phyloP scores from a whole-genome alignment of 2,329 filamentous ascomycete genomes.

The Metarhizium robertsii region DNA sequence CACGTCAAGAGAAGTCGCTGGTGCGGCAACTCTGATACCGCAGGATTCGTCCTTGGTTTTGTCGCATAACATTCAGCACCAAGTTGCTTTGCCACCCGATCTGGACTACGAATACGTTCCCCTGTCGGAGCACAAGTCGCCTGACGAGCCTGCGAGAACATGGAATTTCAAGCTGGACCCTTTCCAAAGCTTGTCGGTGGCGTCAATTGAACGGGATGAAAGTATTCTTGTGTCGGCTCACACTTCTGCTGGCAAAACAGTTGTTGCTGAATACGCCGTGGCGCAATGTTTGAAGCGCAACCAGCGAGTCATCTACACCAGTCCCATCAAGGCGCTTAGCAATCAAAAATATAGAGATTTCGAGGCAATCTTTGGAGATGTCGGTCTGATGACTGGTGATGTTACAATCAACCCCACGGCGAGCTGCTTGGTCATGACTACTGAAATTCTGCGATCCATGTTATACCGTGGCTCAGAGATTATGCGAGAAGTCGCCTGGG shows the following conservation, averaged over 20 bases:
- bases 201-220: conserved; percentile 91
- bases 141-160: conserved; percentile 70
- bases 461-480: conserved; percentile 96
- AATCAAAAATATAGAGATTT: conserved; percentile 99
- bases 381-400: conserved; percentile 97
- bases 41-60: conserved; percentile 68
- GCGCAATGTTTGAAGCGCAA: conserved; percentile 96
- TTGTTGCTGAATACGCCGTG: conserved; percentile 96
- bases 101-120: conserved; percentile 91
- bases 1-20: conserved; percentile 81
- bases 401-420: conserved; percentile 98
- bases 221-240: conserved; percentile 95
- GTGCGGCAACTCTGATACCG: conserved; percentile 58
- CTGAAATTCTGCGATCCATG: conserved; percentile 98
- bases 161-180: conserved; percentile 93
- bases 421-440: conserved; percentile 97
- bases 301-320: conserved; percentile 97
- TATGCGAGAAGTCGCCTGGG: conserved; percentile 98
- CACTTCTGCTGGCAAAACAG: conserved; percentile 95
- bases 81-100: conserved; percentile 88
- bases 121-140: conserved; percentile 90
- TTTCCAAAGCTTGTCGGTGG: conserved; percentile 90
- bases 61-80: conserved; percentile 96
- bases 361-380: conserved; percentile 88
- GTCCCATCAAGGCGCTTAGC: conserved; percentile 95